Base-by-base conservation (phyloP, 371 early-diverging fungal species). In the Haplosporangium sp. region DNA sequence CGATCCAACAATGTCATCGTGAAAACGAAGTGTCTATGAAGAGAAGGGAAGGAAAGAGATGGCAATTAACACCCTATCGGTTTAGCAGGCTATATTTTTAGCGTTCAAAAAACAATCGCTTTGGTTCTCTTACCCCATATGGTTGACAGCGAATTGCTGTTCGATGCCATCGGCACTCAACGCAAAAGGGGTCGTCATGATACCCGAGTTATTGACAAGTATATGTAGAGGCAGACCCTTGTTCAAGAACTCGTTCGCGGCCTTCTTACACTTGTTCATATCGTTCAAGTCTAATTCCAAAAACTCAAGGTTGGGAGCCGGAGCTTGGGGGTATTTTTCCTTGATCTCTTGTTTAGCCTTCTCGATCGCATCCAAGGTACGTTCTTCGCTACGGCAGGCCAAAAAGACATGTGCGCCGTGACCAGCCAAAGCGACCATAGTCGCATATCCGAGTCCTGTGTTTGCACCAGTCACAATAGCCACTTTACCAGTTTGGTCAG, bases 401-500 rank as follows among this genome's bases (percentile, higher is more conserved):
- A 92, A 84, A 44, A 86, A 86, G 77, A 92, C 85, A 27, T 85
- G 83, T 38, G 91, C 89, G 10, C 83, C 83, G 66, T 90, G 87
- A 27, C 71, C 82, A 7, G 90, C 92, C 61, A 92, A 84, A 73
- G 90, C 86, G 9, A 79, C 57, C 4, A 85, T 86, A 47, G 89
- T 90, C 2, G 83, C 84, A 67, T 85, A 84, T 45, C 93, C 94
- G 48, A 93, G 85, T 76, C 94, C 94, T 15, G 88, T 84, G 70
- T 87, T 91, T 17, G 88, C 90, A 40, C 95, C 95, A 27, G 93
- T 93, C 35, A 93, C 89, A 17, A 94, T 85, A 34, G 89, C 89
- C 50, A 66, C 67, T 84, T 91, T 92, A 40, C 90, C 92, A 20
- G 85, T 76, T 45, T 89, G 84, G 71, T 89, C 85, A 35, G 93